Conservation (phyloP, 2,329 filamentous ascomycete species). For the Trichoderma sp. region DNA sequence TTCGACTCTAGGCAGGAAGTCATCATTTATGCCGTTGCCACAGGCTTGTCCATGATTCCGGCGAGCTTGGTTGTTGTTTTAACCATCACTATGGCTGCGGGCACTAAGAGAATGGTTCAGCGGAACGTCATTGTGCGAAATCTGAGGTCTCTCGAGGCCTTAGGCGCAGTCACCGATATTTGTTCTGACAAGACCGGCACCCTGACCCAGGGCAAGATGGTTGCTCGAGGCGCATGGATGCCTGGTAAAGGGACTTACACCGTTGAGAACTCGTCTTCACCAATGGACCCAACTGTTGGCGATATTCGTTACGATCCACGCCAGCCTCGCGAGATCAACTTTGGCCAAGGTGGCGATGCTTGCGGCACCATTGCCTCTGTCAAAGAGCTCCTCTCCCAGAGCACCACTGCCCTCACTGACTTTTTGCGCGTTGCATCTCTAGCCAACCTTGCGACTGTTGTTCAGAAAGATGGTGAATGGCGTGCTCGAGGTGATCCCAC, state of each 20-base stretch:
- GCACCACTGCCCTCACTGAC: background rate
- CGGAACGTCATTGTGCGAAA: background rate
- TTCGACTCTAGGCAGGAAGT: background rate
- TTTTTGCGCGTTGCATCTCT: background rate
- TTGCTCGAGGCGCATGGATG: background rate
- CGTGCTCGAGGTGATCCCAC: constrained; percentile 63
- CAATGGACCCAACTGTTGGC: background rate
- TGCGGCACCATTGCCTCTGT: constrained; percentile 32
- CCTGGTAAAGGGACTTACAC: background rate
- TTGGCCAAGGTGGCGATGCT: constrained; percentile 31
- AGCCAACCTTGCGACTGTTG: constrained; percentile 39
- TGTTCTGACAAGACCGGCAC: background rate
- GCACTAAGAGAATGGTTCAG: background rate
- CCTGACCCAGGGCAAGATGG: background rate
- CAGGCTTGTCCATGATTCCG: background rate
- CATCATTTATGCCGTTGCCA: background rate
- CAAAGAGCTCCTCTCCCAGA: background rate
- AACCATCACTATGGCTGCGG: background rate
- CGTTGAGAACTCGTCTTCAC: background rate
- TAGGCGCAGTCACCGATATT: background rate
- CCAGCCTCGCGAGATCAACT: background rate
- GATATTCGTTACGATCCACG: background rate
- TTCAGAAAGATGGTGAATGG: constrained; percentile 58
- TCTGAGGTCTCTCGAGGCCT: background rate
- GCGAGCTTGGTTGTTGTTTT: background rate